phyloP scores from a whole-genome alignment of 2,329 filamentous ascomycete species.

The Sordariomycetes sp. region DNA sequence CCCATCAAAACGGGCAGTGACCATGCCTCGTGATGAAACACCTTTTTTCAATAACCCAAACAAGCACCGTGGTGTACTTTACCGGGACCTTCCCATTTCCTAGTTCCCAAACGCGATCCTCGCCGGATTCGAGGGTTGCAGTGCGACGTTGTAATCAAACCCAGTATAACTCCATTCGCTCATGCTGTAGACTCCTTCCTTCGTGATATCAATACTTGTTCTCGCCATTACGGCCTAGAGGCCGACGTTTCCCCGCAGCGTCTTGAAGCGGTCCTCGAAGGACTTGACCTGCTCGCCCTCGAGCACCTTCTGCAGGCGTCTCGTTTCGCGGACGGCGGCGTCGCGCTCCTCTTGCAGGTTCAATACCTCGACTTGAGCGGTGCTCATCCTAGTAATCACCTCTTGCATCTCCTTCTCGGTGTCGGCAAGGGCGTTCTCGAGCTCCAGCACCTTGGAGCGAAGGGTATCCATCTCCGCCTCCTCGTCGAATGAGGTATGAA shows the following conservation, averaged over 20 bases:
- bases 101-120: not conserved
- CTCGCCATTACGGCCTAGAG: not conserved
- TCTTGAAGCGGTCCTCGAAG: conserved; percentile 25
- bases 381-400: conserved; percentile 71
- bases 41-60: not conserved
- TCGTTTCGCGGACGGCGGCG: conserved; percentile 63
- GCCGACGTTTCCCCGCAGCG: conserved; percentile 15
- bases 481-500: conserved; percentile 54
- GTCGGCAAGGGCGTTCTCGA: conserved; percentile 60
- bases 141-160: too few species aligned
- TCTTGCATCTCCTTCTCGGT: conserved; percentile 71
- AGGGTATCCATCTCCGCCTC: conserved; percentile 67
- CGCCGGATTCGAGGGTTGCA: too few species aligned
- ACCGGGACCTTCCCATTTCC: not conserved
- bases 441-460: conserved; percentile 69
- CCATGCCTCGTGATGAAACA: not conserved
- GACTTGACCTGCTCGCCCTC: conserved; percentile 52
- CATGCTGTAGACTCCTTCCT: conserved; percentile 17
- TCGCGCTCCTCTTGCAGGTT: conserved; percentile 70
- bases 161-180: conserved; percentile 26
- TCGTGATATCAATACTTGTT: not conserved
- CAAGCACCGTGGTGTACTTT: too few species aligned
- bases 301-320: conserved; percentile 58
- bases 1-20: not conserved
- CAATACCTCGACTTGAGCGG: conserved; percentile 73